Evolutionary conservation across 768 basidiomycete species (phyloP).

Genomic region (Mycena latifolia): DNA sequence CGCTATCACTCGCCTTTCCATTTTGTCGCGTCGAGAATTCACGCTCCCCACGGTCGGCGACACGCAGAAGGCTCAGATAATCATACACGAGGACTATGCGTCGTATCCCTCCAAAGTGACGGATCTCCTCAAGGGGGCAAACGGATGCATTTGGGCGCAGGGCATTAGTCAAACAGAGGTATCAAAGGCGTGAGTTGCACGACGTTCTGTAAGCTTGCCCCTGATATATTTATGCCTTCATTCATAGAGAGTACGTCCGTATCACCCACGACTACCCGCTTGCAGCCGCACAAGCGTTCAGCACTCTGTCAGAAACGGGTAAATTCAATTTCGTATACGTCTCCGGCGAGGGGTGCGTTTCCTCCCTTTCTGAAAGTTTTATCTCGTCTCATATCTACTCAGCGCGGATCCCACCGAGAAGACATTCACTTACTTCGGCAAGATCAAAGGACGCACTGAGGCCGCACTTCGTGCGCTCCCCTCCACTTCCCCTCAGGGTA

Average conservation of each 20-base stretch:
- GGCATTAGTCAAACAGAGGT: slow-evolving; percentile 43
- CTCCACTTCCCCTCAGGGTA: slow-evolving; percentile 7
- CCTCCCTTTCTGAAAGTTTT: not conserved
- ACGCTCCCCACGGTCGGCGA: slow-evolving; percentile 27
- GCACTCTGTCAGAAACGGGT: slow-evolving; percentile 28
- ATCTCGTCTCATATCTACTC: not conserved
- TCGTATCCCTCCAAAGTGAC: slow-evolving; percentile 32
- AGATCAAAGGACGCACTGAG: slow-evolving; percentile 44
- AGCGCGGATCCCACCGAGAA: slow-evolving; percentile 43
- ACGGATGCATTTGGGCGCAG: slow-evolving; percentile 45
- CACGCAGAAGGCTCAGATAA: slow-evolving; percentile 37
- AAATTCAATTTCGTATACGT: slow-evolving; percentile 48
- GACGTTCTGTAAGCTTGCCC: not conserved
- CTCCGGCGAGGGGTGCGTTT: slow-evolving; percentile 39
- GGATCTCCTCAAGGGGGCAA: slow-evolving; percentile 38
- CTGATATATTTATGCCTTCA: not conserved
- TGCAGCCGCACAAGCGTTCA: slow-evolving; percentile 42
- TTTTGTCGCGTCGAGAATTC: slow-evolving; percentile 41
- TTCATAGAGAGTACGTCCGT: slow-evolving; percentile 38
- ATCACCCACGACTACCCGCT: slow-evolving; percentile 45
- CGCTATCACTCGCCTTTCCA: slow-evolving; percentile 40
- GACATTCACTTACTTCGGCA: slow-evolving; percentile 36
- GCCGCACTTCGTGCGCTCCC: slow-evolving; percentile 35
- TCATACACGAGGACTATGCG: slow-evolving; percentile 41
- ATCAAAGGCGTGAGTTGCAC: slow-evolving; percentile 38